These are phyloP conservation scores for Moesziomyces globuligerus DNA, from an alignment of 1,284 basidiomycete species.

Conservation along the genomic window DNA sequence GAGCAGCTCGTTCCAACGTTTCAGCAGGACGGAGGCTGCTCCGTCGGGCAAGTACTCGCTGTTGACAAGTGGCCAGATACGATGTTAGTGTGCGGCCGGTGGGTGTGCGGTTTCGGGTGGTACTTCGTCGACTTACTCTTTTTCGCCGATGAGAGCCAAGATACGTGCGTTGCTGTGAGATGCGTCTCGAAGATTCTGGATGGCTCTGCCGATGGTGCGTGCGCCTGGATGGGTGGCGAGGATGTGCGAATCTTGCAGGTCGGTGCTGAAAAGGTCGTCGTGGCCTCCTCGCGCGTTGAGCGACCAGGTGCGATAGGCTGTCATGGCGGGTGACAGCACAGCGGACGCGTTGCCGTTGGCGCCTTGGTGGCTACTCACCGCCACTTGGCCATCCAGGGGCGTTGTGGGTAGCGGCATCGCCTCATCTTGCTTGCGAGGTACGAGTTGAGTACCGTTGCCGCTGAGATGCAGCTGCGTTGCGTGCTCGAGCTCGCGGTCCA, in stretches of 20 bases:
- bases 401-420: slow-evolving; percentile 11
- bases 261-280: slow-evolving; percentile 63
- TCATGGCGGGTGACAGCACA: slow-evolving; percentile 48
- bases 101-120: not conserved
- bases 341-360: slow-evolving; percentile 44
- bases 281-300: slow-evolving; percentile 52
- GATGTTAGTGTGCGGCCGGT: not conserved
- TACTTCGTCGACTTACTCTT: slow-evolving; percentile 50
- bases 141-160: slow-evolving; percentile 53
- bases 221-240: slow-evolving; percentile 10
- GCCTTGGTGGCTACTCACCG: too few relatives aligned
- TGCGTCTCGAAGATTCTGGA: slow-evolving; percentile 13
- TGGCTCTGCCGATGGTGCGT: slow-evolving; percentile 18
- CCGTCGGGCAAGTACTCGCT: slow-evolving; percentile 51
- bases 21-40: slow-evolving; percentile 19
- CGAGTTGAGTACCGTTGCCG: slow-evolving; percentile 17
- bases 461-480: slow-evolving; percentile 21
- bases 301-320: slow-evolving; percentile 61
- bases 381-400: slow-evolving; percentile 7
- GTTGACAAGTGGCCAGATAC: not conserved
- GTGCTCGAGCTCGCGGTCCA: slow-evolving; percentile 21
- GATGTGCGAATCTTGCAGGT: slow-evolving; percentile 40
- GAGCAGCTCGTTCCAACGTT: slow-evolving; percentile 40
- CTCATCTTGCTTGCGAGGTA: slow-evolving; percentile 17
- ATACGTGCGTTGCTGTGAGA: slow-evolving; percentile 16